Percentiles rank a stretch among this genome's conserved stretches.
These are phyloP conservation scores for Ophiostoma australiae DNA, from an alignment of 2,329 filamentous ascomycete genomes.

Conservation along the genomic window DNA sequence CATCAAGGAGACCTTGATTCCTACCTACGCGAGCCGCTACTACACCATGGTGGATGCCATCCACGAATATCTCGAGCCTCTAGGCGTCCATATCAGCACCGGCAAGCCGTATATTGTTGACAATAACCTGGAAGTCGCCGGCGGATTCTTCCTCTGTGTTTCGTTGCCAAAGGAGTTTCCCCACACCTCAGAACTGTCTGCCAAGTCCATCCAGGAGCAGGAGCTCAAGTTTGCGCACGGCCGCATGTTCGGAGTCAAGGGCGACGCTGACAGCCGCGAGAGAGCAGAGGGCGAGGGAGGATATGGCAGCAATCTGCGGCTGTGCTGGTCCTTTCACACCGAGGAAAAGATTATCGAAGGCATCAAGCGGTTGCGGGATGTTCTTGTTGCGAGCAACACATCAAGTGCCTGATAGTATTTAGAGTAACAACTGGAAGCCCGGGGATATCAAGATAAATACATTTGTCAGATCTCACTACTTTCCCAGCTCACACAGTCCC, in stretches of 20 bases:
- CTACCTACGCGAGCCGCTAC: constrained; percentile 15
- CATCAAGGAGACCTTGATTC: constrained; percentile 44
- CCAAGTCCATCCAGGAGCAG: constrained; percentile 47
- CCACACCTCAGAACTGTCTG: constrained; percentile 32
- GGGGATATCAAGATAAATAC: too few species aligned
- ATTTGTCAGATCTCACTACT: too few species aligned
- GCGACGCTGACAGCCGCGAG: constrained; percentile 30
- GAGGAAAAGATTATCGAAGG: constrained; percentile 51
- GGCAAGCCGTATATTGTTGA: constrained; percentile 15
- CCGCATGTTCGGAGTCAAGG: constrained; percentile 48
- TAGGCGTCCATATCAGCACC: constrained; percentile 17
- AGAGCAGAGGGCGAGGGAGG: constrained; percentile 28
- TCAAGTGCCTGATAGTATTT: too few species aligned
- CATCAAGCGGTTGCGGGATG: constrained; percentile 43
- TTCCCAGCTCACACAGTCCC: too few species aligned
- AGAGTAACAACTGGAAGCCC: too few species aligned
- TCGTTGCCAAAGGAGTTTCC: constrained; percentile 39
- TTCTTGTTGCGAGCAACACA: neutral
- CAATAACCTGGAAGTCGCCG: constrained; percentile 36
- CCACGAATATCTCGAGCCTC: constrained; percentile 15
- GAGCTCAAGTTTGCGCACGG: constrained; percentile 53
- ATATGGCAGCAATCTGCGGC: constrained; percentile 48
- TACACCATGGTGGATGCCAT: constrained; percentile 23
- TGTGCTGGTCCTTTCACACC: constrained; percentile 57
- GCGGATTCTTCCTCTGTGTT: constrained; percentile 64